These are phyloP conservation scores for Naganishia liquefaciens DNA, from an alignment of 1,284 basidiomycete species.

Conservation along the genomic window DNA sequence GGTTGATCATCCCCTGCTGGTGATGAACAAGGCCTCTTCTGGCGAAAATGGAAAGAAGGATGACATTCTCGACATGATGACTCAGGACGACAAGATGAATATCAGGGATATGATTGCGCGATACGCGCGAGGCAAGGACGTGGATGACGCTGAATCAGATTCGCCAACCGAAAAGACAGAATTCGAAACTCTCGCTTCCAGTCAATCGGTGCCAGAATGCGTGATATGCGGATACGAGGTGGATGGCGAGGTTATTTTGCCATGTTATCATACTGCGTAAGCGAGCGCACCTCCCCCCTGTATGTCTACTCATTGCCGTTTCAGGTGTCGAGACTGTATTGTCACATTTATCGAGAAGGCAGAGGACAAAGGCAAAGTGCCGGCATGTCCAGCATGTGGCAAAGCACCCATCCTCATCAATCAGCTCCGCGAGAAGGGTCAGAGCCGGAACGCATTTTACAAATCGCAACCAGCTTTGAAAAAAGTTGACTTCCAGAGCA, in stretches of 20 bases:
- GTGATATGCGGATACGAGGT: constrained; percentile 66
- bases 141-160: constrained; percentile 39
- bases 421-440: constrained; percentile 44
- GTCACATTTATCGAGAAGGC: constrained; percentile 51
- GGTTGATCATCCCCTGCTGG: constrained; percentile 78
- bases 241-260: constrained; percentile 64
- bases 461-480: constrained; percentile 56
- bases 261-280: constrained; percentile 78
- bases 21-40: constrained; percentile 58
- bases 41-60: constrained; percentile 55
- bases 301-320: constrained; percentile 12
- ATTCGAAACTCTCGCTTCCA: constrained; percentile 38
- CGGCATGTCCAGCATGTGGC: constrained; percentile 49
- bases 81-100: constrained; percentile 55
- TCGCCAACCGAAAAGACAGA: constrained; percentile 38
- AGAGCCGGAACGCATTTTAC: constrained; percentile 43
- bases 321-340: constrained; percentile 54
- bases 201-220: constrained; percentile 69
- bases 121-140: constrained; percentile 58
- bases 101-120: constrained; percentile 66
- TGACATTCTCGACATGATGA: constrained; percentile 50
- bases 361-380: constrained; percentile 49
- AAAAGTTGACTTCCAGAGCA: constrained; percentile 79
- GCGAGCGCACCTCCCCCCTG: constrained; percentile 35
- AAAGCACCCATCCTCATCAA: constrained; percentile 46